These are phyloP conservation scores for Allomyces macrogynus DNA, from an alignment of 192 early-diverging fungal species.

Conservation along the genomic window DNA sequence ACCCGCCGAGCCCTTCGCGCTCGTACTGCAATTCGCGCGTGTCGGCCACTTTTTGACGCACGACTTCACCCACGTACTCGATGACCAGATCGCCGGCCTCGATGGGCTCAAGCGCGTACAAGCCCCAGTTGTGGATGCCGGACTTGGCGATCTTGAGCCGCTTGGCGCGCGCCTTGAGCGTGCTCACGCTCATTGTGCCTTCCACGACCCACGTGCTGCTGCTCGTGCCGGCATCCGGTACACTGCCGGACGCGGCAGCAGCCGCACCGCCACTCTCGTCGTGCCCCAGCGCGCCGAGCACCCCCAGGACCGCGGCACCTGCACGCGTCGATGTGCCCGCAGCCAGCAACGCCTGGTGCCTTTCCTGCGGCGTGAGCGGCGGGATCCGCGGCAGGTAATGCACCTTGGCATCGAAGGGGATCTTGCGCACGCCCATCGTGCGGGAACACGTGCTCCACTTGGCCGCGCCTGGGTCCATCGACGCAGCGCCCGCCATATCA, in stretches of 20 bases:
- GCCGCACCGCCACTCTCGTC: not conserved
- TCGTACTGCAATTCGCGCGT: slow-evolving; percentile 84
- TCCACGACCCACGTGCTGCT: too few species aligned
- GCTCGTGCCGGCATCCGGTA: not conserved
- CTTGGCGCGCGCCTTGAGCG: slow-evolving; percentile 73
- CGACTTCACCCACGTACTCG: slow-evolving; percentile 93
- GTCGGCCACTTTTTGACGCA: slow-evolving; percentile 87
- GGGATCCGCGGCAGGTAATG: not conserved
- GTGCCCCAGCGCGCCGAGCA: not conserved
- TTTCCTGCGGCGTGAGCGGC: not conserved
- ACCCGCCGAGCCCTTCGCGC: slow-evolving; percentile 69
- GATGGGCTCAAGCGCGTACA: slow-evolving; percentile 90
- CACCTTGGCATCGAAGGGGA: not conserved
- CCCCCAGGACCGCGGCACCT: not conserved
- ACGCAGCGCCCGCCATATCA: not conserved
- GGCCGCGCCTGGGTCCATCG: not conserved
- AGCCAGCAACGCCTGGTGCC: not conserved
- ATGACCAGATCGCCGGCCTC: slow-evolving; percentile 88
- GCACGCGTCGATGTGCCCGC: not conserved
- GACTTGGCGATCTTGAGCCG: slow-evolving; percentile 75
- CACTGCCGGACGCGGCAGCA: not conserved
- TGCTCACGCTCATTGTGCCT: not conserved
- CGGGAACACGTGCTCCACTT: not conserved
- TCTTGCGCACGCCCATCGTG: not conserved
- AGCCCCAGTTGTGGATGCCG: slow-evolving; percentile 95